Base-by-base conservation (phyloP, 169 alveolate species). In the Plasmodium billcollinsi region DNA sequence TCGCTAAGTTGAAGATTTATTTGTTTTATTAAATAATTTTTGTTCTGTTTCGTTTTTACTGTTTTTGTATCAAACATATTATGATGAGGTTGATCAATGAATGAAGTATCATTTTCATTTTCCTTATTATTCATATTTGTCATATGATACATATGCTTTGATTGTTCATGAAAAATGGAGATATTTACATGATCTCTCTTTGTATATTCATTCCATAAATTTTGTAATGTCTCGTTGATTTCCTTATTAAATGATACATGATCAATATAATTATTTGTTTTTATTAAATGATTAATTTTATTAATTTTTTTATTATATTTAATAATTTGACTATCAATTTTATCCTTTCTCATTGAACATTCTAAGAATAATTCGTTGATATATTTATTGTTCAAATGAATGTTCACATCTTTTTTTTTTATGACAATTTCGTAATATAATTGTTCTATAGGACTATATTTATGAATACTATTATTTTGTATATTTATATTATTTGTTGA, bases 291-390 rank as follows among this genome's bases (percentile, higher is more conserved):
- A 78, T 78, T 78, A 3, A 78, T 78, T 78, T 78, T 78, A 39
- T 56, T 78, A 24, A 78, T 61, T 73, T 24, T 78, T 78, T 78
- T 78, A 66, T 66, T 78, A 52, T 66, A 78, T 56, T 78, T 78
- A 58, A 78, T 66, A 65, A 78, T 78, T 78, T 78, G n/a, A 43
- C 20, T 43, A 45, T 65, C 89, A n/a, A 78, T 58, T 21, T 52
- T 49, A 49, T 67, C 89, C 49, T 78, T 78, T 78, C 80, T 65
- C 20, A 50, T 70, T 50, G 8, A 8, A 52, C 89, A 78, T 7
- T 49, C 21, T 18, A 47, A 20, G 47, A 12, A 14, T 29, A 78
- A 45, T 26, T 78, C 69, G 2, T 43, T 59, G 3, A 66, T 50
- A 50, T 65, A 50, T 43, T 78, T 59, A 54, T 66, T 52, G 39